A percentile compares a stretch with the other conserved stretches of the same genome.
phyloP scores from a whole-genome alignment of 148 eudicot species.

The Chenopodium quinoa region DNA sequence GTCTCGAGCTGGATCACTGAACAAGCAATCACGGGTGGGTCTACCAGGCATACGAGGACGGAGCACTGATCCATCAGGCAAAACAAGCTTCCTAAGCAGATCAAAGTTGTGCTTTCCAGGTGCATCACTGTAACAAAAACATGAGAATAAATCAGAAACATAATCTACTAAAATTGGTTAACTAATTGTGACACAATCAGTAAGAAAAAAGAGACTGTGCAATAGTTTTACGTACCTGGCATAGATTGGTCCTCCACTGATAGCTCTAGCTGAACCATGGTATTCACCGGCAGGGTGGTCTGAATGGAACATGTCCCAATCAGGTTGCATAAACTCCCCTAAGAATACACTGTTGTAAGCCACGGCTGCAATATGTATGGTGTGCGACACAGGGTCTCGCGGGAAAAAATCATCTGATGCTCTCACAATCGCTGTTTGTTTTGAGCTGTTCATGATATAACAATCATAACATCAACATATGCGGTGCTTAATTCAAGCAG shows the following conservation, averaged over 20 bases:
- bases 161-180: not conserved
- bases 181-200: not conserved
- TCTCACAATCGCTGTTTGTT: conserved; percentile 79
- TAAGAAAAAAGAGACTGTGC: not conserved
- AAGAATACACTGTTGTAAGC: conserved; percentile 86
- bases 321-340: conserved; percentile 89
- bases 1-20: conserved; percentile 79
- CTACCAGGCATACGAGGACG: conserved; percentile 76
- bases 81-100: conserved; percentile 73
- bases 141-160: not conserved
- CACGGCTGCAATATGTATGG: conserved; percentile 84
- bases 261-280: conserved; percentile 82
- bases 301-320: conserved; percentile 97
- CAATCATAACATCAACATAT: not conserved
- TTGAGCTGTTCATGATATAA: conserved; percentile 45
- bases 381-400: conserved; percentile 76
- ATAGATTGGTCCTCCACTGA: conserved; percentile 84
- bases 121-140: conserved; percentile 56
- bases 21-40: conserved; percentile 82
- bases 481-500: no score
- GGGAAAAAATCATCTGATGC: conserved; percentile 96
- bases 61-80: conserved; percentile 83
- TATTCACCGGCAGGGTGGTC: conserved; percentile 84
- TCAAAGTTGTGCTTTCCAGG: conserved; percentile 89
- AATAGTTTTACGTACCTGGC: conserved; percentile 42